Evolutionary conservation across 2,329 filamentous ascomycete genomes (phyloP).

Genomic region (Alternaria atra): DNA sequence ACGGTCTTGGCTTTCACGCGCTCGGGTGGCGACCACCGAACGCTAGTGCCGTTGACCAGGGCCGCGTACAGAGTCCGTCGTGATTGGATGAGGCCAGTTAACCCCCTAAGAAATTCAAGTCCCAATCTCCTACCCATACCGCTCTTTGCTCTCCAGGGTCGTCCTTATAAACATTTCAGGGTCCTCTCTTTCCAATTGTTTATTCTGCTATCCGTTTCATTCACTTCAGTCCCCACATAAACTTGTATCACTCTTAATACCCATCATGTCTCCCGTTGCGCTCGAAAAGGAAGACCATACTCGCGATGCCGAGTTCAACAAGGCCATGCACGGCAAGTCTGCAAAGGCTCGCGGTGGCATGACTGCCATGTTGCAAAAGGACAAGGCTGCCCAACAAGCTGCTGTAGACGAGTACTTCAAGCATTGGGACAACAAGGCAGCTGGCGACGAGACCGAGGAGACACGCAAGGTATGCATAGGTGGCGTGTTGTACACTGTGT

Average conservation of each 20-base stretch:
- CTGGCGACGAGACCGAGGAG: constrained; percentile 81
- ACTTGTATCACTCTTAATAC: constrained; percentile 10
- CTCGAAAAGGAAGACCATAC: constrained; percentile 84
- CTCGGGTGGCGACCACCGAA: constrained; percentile 18
- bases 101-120: constrained; percentile 23
- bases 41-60: constrained; percentile 18
- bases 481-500: not conserved
- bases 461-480: constrained; percentile 71
- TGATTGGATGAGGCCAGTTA: constrained; percentile 24
- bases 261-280: constrained; percentile 61
- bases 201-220: constrained; percentile 8
- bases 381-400: constrained; percentile 77
- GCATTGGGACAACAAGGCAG: constrained; percentile 90
- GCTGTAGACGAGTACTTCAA: constrained; percentile 94
- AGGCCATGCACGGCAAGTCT: constrained; percentile 82
- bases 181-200: constrained; percentile 28
- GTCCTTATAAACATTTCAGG: constrained; percentile 23
- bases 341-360: constrained; percentile 76
- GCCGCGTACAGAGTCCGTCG: constrained; percentile 23
- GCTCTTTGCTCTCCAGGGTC: constrained; percentile 34
- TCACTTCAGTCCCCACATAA: constrained; percentile 6
- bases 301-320: constrained; percentile 91
- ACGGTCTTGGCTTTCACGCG: constrained; percentile 19
- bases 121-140: constrained; percentile 39
- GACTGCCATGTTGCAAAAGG: constrained; percentile 85